These are phyloP conservation scores for Moesziomyces sp. DNA, from an alignment of 1,284 basidiomycete genomes.

Conservation along the genomic window DNA sequence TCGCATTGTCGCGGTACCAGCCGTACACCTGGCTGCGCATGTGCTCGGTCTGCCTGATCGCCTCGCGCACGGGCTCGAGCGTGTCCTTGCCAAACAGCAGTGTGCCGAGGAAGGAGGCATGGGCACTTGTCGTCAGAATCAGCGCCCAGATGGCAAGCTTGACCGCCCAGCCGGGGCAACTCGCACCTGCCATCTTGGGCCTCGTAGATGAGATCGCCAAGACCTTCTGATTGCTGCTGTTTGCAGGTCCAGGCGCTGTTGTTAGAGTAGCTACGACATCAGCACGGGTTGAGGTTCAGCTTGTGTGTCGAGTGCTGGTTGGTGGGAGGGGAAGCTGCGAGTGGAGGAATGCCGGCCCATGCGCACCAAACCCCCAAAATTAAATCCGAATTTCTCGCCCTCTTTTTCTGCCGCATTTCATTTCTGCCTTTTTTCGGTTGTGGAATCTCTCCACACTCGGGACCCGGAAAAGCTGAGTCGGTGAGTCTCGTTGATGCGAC, in stretches of 20 bases:
- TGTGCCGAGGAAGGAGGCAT: slow-evolving; percentile 16
- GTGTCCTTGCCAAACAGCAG: slow-evolving; percentile 33
- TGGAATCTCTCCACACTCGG: background rate
- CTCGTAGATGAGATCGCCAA: too few species aligned
- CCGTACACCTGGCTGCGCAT: slow-evolving; percentile 23
- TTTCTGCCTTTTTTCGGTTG: background rate
- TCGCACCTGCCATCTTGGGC: too few species aligned
- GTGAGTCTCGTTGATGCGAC: background rate
- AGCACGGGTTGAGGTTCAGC: too few species aligned
- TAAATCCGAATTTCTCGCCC: background rate
- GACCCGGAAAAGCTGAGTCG: background rate
- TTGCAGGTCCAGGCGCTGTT: too few species aligned
- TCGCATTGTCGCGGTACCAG: slow-evolving; percentile 35
- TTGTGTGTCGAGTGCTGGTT: too few species aligned
- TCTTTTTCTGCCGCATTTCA: background rate
- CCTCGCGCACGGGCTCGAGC: slow-evolving; percentile 29
- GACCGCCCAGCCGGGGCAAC: too few species aligned
- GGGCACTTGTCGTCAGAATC: background rate
- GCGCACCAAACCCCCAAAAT: too few species aligned
- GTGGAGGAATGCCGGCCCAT: too few species aligned
- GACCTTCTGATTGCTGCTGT: too few species aligned
- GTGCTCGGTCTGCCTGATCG: slow-evolving; percentile 27
- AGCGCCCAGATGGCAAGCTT: too few species aligned
- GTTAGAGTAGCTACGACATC: too few species aligned
- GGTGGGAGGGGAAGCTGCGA: too few species aligned